Evolutionary conservation across 2,329 filamentous ascomycete species (phyloP).

Genomic region (Pezicula rhizophila): DNA sequence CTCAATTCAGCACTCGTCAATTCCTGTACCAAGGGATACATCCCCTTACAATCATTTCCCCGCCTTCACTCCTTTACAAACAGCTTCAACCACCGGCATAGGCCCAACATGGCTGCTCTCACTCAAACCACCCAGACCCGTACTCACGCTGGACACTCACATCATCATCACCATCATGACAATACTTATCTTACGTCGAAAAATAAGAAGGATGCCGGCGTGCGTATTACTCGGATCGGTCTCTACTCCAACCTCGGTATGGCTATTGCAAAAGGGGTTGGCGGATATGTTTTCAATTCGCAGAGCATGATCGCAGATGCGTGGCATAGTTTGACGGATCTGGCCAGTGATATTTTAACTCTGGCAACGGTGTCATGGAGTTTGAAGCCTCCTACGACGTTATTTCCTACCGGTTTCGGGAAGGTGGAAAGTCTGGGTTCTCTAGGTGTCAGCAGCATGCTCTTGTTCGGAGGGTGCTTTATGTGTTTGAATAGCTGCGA

Average conservation of each 20-base stretch:
- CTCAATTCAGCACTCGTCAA: slow-evolving; percentile 13
- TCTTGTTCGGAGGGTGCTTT: slow-evolving; percentile 82
- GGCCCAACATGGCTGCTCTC: slow-evolving; percentile 23
- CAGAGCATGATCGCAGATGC: slow-evolving; percentile 90
- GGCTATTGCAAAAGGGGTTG: slow-evolving; percentile 87
- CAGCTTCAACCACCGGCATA: slow-evolving; percentile 13
- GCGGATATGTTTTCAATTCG: slow-evolving; percentile 91
- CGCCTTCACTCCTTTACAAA: slow-evolving; percentile 18
- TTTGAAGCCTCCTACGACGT: slow-evolving; percentile 72
- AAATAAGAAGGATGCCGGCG: slow-evolving; percentile 87
- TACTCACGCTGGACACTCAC: slow-evolving; percentile 46
- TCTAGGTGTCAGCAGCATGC: slow-evolving; percentile 84
- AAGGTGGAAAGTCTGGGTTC: slow-evolving; percentile 97
- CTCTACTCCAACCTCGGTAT: slow-evolving; percentile 87
- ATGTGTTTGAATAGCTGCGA: slow-evolving; percentile 78
- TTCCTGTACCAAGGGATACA: slow-evolving; percentile 13
- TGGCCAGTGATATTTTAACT: slow-evolving; percentile 91
- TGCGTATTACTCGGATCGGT: slow-evolving; percentile 86
- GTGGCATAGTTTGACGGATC: slow-evolving; percentile 90
- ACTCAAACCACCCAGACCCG: slow-evolving; percentile 26
- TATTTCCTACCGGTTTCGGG: slow-evolving; percentile 87
- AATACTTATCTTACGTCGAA: slow-evolving; percentile 74
- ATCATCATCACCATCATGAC: slow-evolving; percentile 73
- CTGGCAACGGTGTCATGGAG: slow-evolving; percentile 93
- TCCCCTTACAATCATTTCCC: slow-evolving; percentile 17